These are phyloP conservation scores for Schizophyllum amplum DNA, from an alignment of 1,284 basidiomycete species.

Conservation along the genomic window DNA sequence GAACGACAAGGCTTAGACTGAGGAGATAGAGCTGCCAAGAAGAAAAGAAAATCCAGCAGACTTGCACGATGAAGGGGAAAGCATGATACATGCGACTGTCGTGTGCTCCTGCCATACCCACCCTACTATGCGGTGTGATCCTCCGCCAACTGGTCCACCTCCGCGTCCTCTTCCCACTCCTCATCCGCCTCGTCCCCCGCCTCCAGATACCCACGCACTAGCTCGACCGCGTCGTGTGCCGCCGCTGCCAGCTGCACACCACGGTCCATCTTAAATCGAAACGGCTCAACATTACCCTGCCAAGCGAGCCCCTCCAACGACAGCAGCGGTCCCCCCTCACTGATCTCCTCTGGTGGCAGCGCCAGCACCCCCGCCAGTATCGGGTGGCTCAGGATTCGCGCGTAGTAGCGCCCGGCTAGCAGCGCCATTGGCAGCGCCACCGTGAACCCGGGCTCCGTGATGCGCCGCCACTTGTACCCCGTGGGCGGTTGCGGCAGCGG, in stretches of 20 bases:
- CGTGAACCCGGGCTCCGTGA: conserved; percentile 55
- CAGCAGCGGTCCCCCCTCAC: conserved; percentile 43
- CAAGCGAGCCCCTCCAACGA: conserved; percentile 59
- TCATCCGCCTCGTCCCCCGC: conserved; percentile 24
- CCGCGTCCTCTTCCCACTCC: conserved; percentile 22
- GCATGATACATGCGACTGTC: too few species aligned
- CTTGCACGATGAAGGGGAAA: too few species aligned
- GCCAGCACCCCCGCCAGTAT: conserved; percentile 34
- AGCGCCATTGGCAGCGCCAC: conserved; percentile 56
- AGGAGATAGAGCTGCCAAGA: too few species aligned
- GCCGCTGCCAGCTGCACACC: conserved; percentile 50
- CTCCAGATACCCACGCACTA: conserved; percentile 28
- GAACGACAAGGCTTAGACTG: too few species aligned
- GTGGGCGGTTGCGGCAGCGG: conserved; percentile 49
- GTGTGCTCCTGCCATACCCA: too few species aligned
- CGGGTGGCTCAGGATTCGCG: conserved; percentile 54
- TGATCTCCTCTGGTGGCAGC: conserved; percentile 20
- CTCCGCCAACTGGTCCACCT: conserved; percentile 12
- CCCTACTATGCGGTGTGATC: too few species aligned
- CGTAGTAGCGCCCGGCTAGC: conserved; percentile 70
- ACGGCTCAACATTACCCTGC: conserved; percentile 56
- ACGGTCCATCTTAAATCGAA: conserved; percentile 40
- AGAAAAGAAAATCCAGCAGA: too few species aligned
- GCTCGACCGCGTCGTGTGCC: conserved; percentile 35
- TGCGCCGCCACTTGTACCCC: conserved; percentile 62